Percentiles rank a stretch among this genome's conserved stretches.
phyloP scores from a whole-genome alignment of 169 alveolate genomes.

The Perkinsus chesapeaki region DNA sequence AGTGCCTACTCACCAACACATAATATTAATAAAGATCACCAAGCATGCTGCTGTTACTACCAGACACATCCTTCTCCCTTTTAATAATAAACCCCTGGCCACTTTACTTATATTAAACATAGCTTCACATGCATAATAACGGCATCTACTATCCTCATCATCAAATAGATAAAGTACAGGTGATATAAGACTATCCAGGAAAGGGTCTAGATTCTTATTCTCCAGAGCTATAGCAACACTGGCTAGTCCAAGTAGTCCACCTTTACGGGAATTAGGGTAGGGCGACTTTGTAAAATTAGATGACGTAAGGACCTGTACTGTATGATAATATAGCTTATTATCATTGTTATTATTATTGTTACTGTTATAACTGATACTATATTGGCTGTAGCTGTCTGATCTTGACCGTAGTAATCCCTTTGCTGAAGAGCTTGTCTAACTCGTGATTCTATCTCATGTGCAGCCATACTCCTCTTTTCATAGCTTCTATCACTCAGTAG shows the following conservation, averaged over 20 bases:
- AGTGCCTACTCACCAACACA: neutral
- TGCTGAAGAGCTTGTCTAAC: neutral
- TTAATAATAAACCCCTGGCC: neutral
- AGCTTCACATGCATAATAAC: constrained; percentile 43
- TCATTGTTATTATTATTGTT: neutral
- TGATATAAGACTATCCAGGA: neutral
- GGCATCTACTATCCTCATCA: constrained; percentile 6
- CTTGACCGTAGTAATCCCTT: neutral
- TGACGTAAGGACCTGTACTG: neutral
- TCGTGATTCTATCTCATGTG: constrained; percentile 23
- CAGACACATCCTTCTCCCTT: neutral
- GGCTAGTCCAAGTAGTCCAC: constrained; percentile 24
- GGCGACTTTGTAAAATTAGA: neutral
- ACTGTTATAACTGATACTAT: neutral
- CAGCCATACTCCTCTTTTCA: constrained; percentile 34
- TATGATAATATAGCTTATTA: neutral
- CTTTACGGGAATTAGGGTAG: constrained; percentile 17
- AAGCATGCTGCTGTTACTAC: neutral
- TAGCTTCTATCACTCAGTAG: constrained; percentile 18
- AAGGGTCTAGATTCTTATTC: neutral
- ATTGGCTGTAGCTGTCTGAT: neutral
- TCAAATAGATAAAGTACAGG: neutral
- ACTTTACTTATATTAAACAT: constrained; percentile 10
- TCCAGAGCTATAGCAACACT: constrained; percentile 26
- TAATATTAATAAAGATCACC: neutral